These are phyloP conservation scores for Paecilomyces sp. DNA, from an alignment of 2,329 filamentous ascomycete genomes.

Conservation along the genomic window DNA sequence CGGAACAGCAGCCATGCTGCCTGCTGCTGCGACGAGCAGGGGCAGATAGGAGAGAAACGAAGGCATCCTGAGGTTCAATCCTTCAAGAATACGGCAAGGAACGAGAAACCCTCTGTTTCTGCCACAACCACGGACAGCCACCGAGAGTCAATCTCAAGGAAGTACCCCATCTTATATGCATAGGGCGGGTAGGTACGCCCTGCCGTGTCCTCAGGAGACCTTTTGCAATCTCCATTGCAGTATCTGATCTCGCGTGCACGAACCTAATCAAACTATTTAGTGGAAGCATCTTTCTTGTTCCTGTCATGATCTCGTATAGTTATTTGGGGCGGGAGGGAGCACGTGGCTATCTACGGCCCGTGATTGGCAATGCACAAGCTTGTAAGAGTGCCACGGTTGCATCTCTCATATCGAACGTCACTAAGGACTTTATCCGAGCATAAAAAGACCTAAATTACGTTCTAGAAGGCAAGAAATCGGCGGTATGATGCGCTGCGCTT, in stretches of 20 bases:
- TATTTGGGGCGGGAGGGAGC: not conserved
- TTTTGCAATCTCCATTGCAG: not conserved
- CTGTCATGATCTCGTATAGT: not conserved
- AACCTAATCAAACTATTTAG: not conserved
- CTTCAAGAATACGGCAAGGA: not conserved
- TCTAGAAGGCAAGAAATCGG: not conserved
- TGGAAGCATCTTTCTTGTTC: not conserved
- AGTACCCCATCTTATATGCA: not conserved
- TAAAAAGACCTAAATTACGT: not conserved
- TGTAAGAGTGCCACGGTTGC: too few relatives aligned
- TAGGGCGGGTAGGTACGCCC: not conserved
- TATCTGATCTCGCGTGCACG: not conserved
- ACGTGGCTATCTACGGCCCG: not conserved
- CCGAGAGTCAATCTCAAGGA: not conserved
- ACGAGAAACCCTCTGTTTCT: not conserved
- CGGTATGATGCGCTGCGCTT: not conserved
- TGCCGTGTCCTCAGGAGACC: not conserved
- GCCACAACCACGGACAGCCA: not conserved
- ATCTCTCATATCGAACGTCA: not conserved
- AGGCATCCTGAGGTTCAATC: not conserved
- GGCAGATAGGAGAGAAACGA: slow-evolving; percentile 1
- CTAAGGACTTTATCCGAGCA: not conserved
- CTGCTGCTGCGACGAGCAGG: not conserved
- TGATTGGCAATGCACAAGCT: not conserved
- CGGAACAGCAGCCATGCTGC: not conserved